Conservation (phyloP, 495 filamentous ascomycete species). For the Penicillium lagena region DNA sequence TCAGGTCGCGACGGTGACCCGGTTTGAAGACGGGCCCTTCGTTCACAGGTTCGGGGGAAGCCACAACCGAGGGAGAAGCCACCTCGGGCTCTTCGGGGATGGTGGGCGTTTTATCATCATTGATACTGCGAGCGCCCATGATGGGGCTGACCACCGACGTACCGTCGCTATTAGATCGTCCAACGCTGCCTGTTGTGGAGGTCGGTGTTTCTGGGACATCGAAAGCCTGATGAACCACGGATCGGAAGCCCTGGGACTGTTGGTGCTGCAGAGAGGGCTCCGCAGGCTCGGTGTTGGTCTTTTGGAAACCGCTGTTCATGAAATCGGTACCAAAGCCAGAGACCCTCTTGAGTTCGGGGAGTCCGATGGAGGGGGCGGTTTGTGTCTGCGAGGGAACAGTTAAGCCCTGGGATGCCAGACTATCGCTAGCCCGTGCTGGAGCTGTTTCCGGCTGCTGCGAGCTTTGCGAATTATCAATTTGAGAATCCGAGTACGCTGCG, state of each 20-base stretch:
- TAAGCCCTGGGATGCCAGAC: too few relatives aligned
- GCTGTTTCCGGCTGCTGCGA: too few relatives aligned
- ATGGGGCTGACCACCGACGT: slow-evolving; percentile 66
- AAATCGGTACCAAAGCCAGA: slow-evolving; percentile 56
- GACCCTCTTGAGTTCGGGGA: slow-evolving; percentile 60
- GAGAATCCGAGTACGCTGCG: slow-evolving; percentile 13
- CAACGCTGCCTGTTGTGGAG: slow-evolving; percentile 41
- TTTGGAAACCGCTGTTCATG: slow-evolving; percentile 9
- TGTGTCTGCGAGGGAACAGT: slow-evolving; percentile 3
- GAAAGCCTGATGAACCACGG: slow-evolving; percentile 65
- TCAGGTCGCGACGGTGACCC: slow-evolving; percentile 55
- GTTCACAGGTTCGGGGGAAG: slow-evolving; percentile 8
- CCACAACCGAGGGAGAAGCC: slow-evolving; percentile 20
- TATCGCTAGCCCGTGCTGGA: too few relatives aligned
- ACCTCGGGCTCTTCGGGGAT: slow-evolving; percentile 51
- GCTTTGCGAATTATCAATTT: not conserved
- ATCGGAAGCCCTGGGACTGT: slow-evolving; percentile 57
- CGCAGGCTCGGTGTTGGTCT: slow-evolving; percentile 7
- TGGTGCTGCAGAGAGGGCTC: slow-evolving; percentile 42
- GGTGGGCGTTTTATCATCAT: slow-evolving; percentile 45
- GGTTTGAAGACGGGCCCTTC: slow-evolving; percentile 35
- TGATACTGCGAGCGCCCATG: slow-evolving; percentile 40
- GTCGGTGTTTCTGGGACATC: slow-evolving; percentile 57
- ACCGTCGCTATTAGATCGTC: slow-evolving; percentile 57
- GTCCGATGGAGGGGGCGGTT: slow-evolving; percentile 14